A percentile compares a stretch with the other conserved stretches of the same genome.
phyloP scores from a whole-genome alignment of 2,329 filamentous ascomycete species.

The Nemania abortiva region DNA sequence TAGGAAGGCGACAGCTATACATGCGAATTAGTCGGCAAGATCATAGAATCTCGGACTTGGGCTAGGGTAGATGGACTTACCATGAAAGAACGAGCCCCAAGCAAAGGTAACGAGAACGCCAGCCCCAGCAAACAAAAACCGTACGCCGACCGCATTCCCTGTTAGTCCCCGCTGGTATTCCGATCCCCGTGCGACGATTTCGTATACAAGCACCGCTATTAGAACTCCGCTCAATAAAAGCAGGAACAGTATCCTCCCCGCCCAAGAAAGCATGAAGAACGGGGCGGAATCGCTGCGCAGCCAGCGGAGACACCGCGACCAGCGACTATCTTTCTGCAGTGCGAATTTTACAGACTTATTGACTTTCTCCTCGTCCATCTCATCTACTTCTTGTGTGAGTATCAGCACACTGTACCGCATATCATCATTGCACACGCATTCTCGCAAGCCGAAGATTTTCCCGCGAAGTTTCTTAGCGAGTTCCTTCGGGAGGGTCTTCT shows the following conservation, averaged over 20 bases:
- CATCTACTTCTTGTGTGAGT: slow-evolving; percentile 9
- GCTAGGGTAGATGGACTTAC: slow-evolving; percentile 39
- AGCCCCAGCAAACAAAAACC: slow-evolving; percentile 54
- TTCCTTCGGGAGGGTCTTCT: slow-evolving; percentile 32
- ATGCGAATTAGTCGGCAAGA: slow-evolving; percentile 17
- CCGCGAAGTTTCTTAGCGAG: slow-evolving; percentile 45
- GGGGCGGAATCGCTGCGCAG: slow-evolving; percentile 36
- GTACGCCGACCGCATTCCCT: slow-evolving; percentile 51
- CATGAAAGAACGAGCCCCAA: slow-evolving; percentile 54
- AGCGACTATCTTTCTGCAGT: neutral
- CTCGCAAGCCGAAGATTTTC: slow-evolving; percentile 40
- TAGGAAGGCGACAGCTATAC: slow-evolving; percentile 59
- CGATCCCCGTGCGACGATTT: slow-evolving; percentile 44
- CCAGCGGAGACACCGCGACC: neutral
- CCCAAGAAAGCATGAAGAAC: slow-evolving; percentile 48
- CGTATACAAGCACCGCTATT: slow-evolving; percentile 47
- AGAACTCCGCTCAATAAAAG: slow-evolving; percentile 42
- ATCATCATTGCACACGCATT: slow-evolving; percentile 42
- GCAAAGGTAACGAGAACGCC: slow-evolving; percentile 53
- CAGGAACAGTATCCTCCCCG: slow-evolving; percentile 46
- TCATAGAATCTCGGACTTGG: neutral
- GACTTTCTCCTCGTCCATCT: neutral
- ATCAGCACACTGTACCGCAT: slow-evolving; percentile 46
- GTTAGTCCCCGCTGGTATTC: slow-evolving; percentile 47
- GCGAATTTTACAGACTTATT: slow-evolving; percentile 23